Conservation (phyloP, 2,329 filamentous ascomycete genomes). For the Diaporthe destruens region DNA sequence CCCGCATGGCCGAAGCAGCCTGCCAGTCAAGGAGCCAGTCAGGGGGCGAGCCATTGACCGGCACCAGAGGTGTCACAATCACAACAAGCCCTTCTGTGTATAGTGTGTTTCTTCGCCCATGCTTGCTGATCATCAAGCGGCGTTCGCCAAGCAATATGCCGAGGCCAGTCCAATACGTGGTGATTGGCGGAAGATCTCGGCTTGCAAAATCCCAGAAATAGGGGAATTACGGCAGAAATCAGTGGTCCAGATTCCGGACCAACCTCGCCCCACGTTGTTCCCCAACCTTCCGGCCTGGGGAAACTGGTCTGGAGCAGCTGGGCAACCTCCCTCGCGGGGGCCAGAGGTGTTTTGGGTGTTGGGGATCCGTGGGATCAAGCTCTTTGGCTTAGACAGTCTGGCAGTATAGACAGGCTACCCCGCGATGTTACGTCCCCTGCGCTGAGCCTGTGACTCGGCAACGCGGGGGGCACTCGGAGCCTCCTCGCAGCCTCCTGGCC, state of each 20-base stretch:
- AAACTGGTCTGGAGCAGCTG: conserved; percentile 32
- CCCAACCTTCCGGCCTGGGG: conserved; percentile 37
- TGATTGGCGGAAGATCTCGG: conserved; percentile 43
- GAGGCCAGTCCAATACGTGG: conserved; percentile 16
- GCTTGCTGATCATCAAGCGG: conserved; percentile 22
- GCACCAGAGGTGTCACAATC: conserved; percentile 17
- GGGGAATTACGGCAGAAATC: conserved; percentile 39
- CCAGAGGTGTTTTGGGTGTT: conserved; percentile 12
- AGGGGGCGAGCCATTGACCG: background rate
- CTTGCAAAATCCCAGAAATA: conserved; percentile 40
- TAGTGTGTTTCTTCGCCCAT: background rate
- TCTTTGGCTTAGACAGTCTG: conserved; percentile 8
- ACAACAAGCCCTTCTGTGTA: background rate
- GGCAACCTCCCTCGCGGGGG: background rate
- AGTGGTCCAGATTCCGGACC: conserved; percentile 37
- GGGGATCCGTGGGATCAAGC: conserved; percentile 17
- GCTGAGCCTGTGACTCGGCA: conserved; percentile 10
- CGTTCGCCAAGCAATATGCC: conserved; percentile 36
- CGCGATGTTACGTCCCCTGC: conserved; percentile 28
- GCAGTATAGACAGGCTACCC: conserved; percentile 15
- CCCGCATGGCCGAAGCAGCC: conserved; percentile 21
- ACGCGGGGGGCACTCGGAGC: conserved; percentile 15
- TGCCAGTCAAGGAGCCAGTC: background rate
- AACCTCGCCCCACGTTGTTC: conserved; percentile 40
- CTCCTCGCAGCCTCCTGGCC: background rate